Evolutionary conservation across 768 basidiomycete species (phyloP), one percentile per base, ranked within the genome.

Genomic region (Podaxis rugospora): DNA sequence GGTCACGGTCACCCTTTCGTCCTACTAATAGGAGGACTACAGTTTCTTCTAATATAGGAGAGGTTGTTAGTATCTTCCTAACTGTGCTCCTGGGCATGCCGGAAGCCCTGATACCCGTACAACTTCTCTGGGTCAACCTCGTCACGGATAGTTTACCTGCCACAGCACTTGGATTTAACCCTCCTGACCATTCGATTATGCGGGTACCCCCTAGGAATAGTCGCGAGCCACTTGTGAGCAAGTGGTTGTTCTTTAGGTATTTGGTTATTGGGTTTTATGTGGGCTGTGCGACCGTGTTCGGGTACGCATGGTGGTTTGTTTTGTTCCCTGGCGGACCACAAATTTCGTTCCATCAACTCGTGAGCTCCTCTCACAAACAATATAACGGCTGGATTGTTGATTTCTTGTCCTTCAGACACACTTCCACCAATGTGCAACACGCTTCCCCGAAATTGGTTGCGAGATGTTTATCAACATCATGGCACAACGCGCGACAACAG

Each of bases 281-380:
- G 56, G 96, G 96, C 32, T 85, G 86, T 58, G 95, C 94, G 3
- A 98, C 96, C 25, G 96, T 99, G 25, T 93, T 90, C 66, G 96
- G 95, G 51, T 99, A 99, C 69, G 96, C 94, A 0, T 99, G 96
- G 96, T 98, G 96, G 96, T 99, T 99, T 78, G 78, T 96, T 68
- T 90, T 87, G 73, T 98, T 98, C 72, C 68, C 81, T 14, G 89
- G 83, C 50, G 96, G 96, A 0, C 96, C 96, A 4, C 93, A 95
- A 69, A 98, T 99, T 68, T 82, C 91, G 2, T 98, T 91, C 80
- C 79, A 92, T 69, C 93, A 99, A 75, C 78, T 99, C 63, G 95
- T 97, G 67, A 69, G 92, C 82, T 37, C 49, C 44, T 50, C 42
- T 28, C 21, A 18, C 35, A 14, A 11, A 23, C 11, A 40, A 4